Evolutionary conservation across 2,329 filamentous ascomycete species (phyloP).

Genomic region (Clonostachys chloroleuca): DNA sequence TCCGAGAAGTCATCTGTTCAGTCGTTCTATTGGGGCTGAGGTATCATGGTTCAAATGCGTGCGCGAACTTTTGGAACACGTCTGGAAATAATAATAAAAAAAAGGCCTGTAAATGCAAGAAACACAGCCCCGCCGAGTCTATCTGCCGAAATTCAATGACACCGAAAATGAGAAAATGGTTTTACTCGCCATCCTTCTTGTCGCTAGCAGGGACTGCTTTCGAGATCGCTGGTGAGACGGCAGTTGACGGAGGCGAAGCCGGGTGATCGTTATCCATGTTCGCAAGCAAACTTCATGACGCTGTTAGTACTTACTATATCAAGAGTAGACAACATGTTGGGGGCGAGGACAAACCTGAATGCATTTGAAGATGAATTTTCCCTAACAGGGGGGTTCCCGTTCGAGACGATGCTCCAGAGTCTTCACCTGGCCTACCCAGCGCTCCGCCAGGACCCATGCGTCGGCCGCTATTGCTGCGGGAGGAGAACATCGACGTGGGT

Average conservation of each 20-base stretch:
- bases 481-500: constrained; percentile 81
- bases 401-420: constrained; percentile 83
- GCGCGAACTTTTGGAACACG: constrained; percentile 34
- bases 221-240: constrained; percentile 61
- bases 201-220: constrained; percentile 56
- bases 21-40: constrained; percentile 14
- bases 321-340: background rate
- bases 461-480: constrained; percentile 87
- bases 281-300: constrained; percentile 44
- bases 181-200: constrained; percentile 47
- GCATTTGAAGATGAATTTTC: constrained; percentile 72
- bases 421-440: constrained; percentile 70
- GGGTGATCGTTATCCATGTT: constrained; percentile 60
- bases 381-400: constrained; percentile 76
- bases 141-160: constrained; percentile 45
- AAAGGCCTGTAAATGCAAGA: constrained; percentile 45
- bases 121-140: constrained; percentile 40
- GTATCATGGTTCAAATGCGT: constrained; percentile 44
- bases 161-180: constrained; percentile 19
- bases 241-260: constrained; percentile 65
- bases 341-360: constrained; percentile 69
- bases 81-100: background rate
- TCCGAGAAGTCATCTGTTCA: too few relatives aligned
- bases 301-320: constrained; percentile 3
- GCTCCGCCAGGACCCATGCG: constrained; percentile 72